Evolutionary conservation across 176 grass and related monocot species (phyloP), one percentile per base, ranked within the genome.

Genomic region (Cenchrus purpureus): DNA sequence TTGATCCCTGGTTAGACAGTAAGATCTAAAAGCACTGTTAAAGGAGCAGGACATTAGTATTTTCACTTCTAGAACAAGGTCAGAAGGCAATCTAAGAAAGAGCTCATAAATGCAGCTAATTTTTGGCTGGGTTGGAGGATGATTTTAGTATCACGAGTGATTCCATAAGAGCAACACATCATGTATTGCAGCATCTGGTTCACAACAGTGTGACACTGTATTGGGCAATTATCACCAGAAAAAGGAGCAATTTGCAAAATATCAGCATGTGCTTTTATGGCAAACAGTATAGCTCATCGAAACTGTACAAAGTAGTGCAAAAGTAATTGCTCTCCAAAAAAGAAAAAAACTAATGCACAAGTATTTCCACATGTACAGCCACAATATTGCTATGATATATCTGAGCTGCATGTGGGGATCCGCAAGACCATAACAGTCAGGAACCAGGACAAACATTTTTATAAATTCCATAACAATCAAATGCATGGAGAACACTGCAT

Each of bases 181-280:
- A 62, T 62, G 20, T 29, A 11, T 29, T 3, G 60, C 60, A 63
- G 29, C 60, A 22, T 63, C 60, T 31, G 25, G 20, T 15, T 31
- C 46, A 19, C 44, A 79, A 65, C 4, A 0, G 28, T 59, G 10
- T 9, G 7, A 46, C 9, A 72, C 32, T 32, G 25, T 40, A 71
- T n/a, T 19, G 62, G 65, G 14, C 73, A 29, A 82, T 19, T 59
- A 70, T 52, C 17, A 74, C 29, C 42, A 64, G 0, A 22, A 19
- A 19, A 83, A 77, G 7, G 46, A 51, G 67, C 49, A 73, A 72
- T 29, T 46, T 57, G 65, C 63, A 63, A 29, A 87, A 78, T 65
- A 79, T n/a, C 71, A 4, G 10, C 78, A 79, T 55, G 37, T 65
- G 74, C 25, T 22, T 72, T 51, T 54, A 72, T 72, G n/a, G 5